Evolutionary conservation across 768 basidiomycete genomes (phyloP).

Genomic region (Trametes cingulata): DNA sequence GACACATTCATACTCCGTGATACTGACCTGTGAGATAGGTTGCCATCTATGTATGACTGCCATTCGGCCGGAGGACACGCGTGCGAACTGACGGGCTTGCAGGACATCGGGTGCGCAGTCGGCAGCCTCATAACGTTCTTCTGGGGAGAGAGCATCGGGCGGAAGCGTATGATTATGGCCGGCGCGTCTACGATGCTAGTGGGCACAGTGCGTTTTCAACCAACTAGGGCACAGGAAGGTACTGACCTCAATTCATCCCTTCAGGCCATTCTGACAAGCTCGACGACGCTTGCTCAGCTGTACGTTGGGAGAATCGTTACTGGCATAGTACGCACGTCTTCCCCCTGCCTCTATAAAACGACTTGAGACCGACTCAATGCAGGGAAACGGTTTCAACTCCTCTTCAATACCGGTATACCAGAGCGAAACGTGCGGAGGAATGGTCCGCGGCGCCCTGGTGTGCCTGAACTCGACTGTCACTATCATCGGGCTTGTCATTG

Average conservation of each 20-base stretch:
- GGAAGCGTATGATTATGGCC: constrained; percentile 42
- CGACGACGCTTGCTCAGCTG: constrained; percentile 40
- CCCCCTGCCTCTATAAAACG: not conserved
- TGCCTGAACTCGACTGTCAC: constrained; percentile 42
- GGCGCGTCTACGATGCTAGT: constrained; percentile 41
- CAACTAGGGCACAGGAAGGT: not conserved
- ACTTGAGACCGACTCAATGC: not conserved
- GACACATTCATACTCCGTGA: not conserved
- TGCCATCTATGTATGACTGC: constrained; percentile 39
- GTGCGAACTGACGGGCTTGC: no score
- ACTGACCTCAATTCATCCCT: not conserved
- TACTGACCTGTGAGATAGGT: constrained; percentile 14
- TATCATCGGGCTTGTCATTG: constrained; percentile 42
- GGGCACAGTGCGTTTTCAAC: constrained; percentile 34
- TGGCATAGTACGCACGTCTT: constrained; percentile 34
- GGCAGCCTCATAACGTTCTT: constrained; percentile 41
- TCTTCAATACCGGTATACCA: constrained; percentile 44
- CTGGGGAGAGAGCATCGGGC: constrained; percentile 40
- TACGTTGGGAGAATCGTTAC: constrained; percentile 41
- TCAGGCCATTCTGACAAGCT: constrained; percentile 41
- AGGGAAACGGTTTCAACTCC: constrained; percentile 45
- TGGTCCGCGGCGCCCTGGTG: constrained; percentile 38
- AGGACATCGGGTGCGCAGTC: constrained; percentile 43
- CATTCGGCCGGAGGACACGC: no score
- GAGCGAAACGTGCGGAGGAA: constrained; percentile 41